Conservation (phyloP, 1,284 basidiomycete genomes). For the Moniliella sp. region DNA sequence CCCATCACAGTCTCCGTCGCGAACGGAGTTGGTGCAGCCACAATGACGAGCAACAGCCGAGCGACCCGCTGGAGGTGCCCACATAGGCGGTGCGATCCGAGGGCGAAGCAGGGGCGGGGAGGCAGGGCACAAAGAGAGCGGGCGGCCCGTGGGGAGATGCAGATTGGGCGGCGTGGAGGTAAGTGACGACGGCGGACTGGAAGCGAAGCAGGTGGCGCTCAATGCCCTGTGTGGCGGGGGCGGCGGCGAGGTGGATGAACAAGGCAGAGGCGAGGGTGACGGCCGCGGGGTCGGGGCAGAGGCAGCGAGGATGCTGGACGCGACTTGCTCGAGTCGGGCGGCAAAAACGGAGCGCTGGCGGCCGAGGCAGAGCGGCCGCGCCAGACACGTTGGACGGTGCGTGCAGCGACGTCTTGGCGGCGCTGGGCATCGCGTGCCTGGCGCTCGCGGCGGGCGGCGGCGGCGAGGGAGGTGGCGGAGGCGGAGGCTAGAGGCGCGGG, state of each 20-base stretch:
- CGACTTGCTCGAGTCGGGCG: not conserved
- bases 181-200: not conserved
- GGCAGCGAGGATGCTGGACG: not conserved
- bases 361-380: not conserved
- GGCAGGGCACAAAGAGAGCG: too few species aligned
- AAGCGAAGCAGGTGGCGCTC: not conserved
- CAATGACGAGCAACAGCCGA: not conserved
- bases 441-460: constrained; percentile 1
- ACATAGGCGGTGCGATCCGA: too few species aligned
- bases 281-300: not conserved
- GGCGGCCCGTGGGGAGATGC: too few species aligned
- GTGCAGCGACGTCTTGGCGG: constrained; percentile 1
- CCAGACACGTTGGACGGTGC: constrained; percentile 1
- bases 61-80: not conserved
- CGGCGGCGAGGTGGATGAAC: not conserved
- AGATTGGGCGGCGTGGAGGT: too few species aligned
- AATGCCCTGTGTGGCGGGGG: not conserved
- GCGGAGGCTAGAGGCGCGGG: constrained; percentile 2
- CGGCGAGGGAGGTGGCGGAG: constrained; percentile 1
- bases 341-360: not conserved
- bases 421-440: constrained; percentile 1
- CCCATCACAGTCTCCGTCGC: not conserved
- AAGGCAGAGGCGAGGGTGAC: not conserved
- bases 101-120: too few species aligned
- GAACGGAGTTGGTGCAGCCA: not conserved